phyloP scores from a whole-genome alignment of 2,329 filamentous ascomycete genomes.

The Aspergillus sp. region DNA sequence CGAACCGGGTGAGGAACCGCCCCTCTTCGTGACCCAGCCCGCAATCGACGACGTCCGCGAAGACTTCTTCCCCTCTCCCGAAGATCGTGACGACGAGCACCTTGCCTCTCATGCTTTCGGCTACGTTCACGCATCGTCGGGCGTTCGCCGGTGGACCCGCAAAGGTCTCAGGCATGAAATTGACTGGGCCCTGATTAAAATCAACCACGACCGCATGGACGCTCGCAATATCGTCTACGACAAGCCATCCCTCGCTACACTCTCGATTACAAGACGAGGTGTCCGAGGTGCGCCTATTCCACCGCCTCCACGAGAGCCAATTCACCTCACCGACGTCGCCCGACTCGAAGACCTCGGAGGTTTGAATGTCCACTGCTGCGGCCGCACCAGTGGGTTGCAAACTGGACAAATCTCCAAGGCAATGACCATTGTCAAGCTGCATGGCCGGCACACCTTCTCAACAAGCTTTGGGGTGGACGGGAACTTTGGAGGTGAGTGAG shows the following conservation, averaged over 20 bases:
- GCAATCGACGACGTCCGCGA: constrained; percentile 85
- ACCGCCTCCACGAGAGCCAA: constrained; percentile 33
- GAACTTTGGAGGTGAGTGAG: constrained; percentile 58
- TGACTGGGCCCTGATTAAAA: constrained; percentile 90
- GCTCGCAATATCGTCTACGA: constrained; percentile 68
- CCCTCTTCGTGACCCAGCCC: constrained; percentile 85
- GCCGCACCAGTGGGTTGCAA: constrained; percentile 82
- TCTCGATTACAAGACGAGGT: constrained; percentile 46
- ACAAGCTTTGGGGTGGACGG: constrained; percentile 69
- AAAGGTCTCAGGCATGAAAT: constrained; percentile 83
- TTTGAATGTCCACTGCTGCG: constrained; percentile 82
- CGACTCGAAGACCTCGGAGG: constrained; percentile 66
- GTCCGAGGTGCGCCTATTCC: constrained; percentile 54
- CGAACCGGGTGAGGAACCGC: constrained; percentile 73
- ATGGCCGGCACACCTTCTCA: constrained; percentile 79
- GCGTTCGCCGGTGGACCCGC: constrained; percentile 75
- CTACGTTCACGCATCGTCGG: constrained; percentile 85
- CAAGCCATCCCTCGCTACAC: constrained; percentile 21
- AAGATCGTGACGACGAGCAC: constrained; percentile 79
- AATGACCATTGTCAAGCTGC: constrained; percentile 84
- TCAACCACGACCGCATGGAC: constrained; percentile 72
- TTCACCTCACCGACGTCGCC: constrained; percentile 62
- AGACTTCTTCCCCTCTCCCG: constrained; percentile 78
- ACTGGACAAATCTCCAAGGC: constrained; percentile 76
- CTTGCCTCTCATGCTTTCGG: constrained; percentile 80